Percentiles rank a stretch among this genome's conserved stretches.
phyloP scores from a whole-genome alignment of 768 basidiomycete species.

The Myochromella boudieri region DNA sequence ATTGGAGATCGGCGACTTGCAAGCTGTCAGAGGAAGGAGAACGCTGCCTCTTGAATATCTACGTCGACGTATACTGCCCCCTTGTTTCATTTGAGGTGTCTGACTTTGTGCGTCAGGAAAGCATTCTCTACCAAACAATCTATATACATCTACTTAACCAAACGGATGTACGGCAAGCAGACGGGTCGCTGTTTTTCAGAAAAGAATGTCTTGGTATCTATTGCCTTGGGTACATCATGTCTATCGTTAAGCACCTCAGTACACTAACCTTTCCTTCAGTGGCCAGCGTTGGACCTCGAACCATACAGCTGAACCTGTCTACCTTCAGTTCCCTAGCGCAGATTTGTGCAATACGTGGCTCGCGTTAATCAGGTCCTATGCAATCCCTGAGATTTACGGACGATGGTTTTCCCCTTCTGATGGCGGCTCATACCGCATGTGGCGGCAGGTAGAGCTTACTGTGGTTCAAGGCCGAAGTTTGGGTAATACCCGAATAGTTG shows the following conservation, averaged over 20 bases:
- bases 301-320: constrained; percentile 61
- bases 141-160: constrained; percentile 72
- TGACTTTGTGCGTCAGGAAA: constrained; percentile 50
- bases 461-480: constrained; percentile 76
- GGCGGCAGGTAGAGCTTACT: constrained; percentile 77
- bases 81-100: constrained; percentile 1
- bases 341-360: constrained; percentile 76
- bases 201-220: constrained; percentile 76
- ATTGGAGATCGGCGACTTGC: constrained; percentile 76
- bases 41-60: constrained; percentile 68
- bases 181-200: constrained; percentile 74
- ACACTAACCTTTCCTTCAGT: constrained; percentile 29
- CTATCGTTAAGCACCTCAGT: constrained; percentile 1
- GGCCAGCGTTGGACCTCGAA: constrained; percentile 60
- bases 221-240: constrained; percentile 48
- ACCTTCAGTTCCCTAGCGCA: constrained; percentile 66
- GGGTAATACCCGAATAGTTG: constrained; percentile 46
- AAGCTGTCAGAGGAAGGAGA: constrained; percentile 68
- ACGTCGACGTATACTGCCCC: constrained; percentile 60
- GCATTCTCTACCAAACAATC: constrained; percentile 70
- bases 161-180: constrained; percentile 77
- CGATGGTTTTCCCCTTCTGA: constrained; percentile 50
- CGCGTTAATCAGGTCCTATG: constrained; percentile 77
- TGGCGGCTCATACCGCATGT: constrained; percentile 84
- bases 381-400: constrained; percentile 79